phyloP scores from a whole-genome alignment of 2,329 filamentous ascomycete genomes.

The Apiospora koreana region DNA sequence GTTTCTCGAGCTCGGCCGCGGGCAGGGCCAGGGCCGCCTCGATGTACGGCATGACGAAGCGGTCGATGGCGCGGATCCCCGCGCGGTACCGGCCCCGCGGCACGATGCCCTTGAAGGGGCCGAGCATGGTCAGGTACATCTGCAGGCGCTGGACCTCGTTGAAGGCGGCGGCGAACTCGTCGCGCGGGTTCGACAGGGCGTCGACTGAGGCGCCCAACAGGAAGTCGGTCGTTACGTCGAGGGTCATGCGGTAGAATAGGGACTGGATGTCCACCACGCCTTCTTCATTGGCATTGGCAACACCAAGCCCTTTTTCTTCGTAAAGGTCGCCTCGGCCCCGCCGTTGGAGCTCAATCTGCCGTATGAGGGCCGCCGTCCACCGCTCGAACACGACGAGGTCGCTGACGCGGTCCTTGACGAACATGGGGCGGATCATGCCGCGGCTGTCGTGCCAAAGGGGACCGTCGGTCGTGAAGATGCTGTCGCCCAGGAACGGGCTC shows the following conservation, averaged over 20 bases:
- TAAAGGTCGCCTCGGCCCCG: constrained; percentile 55
- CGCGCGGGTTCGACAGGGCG: constrained; percentile 32
- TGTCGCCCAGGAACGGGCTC: constrained; percentile 52
- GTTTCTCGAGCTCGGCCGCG: constrained; percentile 66
- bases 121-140: constrained; percentile 53
- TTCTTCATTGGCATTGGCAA: constrained; percentile 66
- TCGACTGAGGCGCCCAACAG: constrained; percentile 14
- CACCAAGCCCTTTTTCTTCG: constrained; percentile 63
- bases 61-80: constrained; percentile 66
- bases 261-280: constrained; percentile 61
- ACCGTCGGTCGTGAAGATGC: constrained; percentile 57
- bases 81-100: constrained; percentile 49
- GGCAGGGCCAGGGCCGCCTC: constrained; percentile 64
- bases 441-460: constrained; percentile 54
- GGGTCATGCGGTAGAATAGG: constrained; percentile 66
- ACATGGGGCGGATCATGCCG: constrained; percentile 56
- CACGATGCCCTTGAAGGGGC: constrained; percentile 6
- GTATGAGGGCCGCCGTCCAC: constrained; percentile 59
- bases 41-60: constrained; percentile 72
- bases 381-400: constrained; percentile 59
- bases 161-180: constrained; percentile 69
- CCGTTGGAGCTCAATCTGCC: constrained; percentile 48
- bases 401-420: constrained; percentile 46
- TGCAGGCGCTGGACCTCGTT: constrained; percentile 69
- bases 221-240: constrained; percentile 47